Conservation (phyloP, 2,329 filamentous ascomycete species). For the Verticillium dahliae region DNA sequence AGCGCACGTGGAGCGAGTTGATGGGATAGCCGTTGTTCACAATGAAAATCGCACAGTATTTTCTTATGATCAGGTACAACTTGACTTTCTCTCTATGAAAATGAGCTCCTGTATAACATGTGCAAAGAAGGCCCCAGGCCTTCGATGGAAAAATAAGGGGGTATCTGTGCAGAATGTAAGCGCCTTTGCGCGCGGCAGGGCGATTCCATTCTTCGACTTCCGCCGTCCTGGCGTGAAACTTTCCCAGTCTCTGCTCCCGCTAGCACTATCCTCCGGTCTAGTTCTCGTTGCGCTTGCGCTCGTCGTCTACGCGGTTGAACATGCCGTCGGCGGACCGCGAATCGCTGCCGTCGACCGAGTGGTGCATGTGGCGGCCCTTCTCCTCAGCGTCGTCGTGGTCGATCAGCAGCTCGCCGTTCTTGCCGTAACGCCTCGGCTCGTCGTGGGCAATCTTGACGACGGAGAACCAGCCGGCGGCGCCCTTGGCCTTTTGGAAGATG, state of each 20-base stretch:
- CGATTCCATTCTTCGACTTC: background rate
- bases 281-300: background rate
- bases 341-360: background rate
- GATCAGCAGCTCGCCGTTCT: constrained; percentile 51
- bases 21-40: background rate
- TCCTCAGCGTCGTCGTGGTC: constrained; percentile 34
- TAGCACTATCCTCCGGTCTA: background rate
- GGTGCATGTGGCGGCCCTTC: constrained; percentile 13
- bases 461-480: constrained; percentile 25
- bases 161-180: background rate
- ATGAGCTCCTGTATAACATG: background rate
- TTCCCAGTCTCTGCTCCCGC: background rate
- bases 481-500: constrained; percentile 53
- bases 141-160: background rate
- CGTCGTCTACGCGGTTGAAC: background rate
- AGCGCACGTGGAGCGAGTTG: background rate
- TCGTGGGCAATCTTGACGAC: constrained; percentile 30
- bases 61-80: background rate
- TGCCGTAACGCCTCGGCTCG: constrained; percentile 51
- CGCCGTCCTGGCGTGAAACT: background rate
- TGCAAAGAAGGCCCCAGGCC: background rate
- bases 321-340: background rate
- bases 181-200: background rate
- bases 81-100: background rate
- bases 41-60: background rate